Conservation (phyloP, 2,329 filamentous ascomycete species). For the Cercospora beticola region DNA sequence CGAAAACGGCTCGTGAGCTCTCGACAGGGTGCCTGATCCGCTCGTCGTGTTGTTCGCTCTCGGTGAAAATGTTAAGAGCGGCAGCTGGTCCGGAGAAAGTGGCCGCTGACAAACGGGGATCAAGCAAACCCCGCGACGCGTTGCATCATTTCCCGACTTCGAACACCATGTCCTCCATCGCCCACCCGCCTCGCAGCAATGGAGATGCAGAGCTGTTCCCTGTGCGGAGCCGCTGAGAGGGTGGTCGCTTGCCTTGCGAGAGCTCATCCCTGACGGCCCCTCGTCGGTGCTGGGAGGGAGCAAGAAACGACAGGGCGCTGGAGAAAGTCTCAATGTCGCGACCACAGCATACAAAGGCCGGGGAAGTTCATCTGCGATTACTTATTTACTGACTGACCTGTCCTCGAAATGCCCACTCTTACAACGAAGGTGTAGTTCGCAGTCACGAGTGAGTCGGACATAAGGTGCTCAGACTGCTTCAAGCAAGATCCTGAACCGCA, state of each 20-base stretch:
- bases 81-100: not conserved
- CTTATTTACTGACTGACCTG: not conserved
- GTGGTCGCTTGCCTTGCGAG: not conserved
- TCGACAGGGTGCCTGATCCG: not conserved
- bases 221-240: not conserved
- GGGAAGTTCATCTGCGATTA: not conserved
- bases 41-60: not conserved
- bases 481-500: not conserved
- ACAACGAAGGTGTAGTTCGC: not conserved
- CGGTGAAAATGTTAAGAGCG: not conserved
- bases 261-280: not conserved
- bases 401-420: not conserved
- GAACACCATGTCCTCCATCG: not conserved
- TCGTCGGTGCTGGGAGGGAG: not conserved
- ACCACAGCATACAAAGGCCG: not conserved
- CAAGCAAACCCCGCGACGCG: not conserved
- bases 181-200: not conserved
- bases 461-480: not conserved
- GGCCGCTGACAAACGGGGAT: slow-evolving; percentile 1
- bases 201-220: not conserved
- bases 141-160: slow-evolving; percentile 3
- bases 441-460: not conserved
- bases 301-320: not conserved
- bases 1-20: not conserved
- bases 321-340: not conserved